A percentile compares a stretch with the other conserved stretches of the same genome.
phyloP scores from a whole-genome alignment of 768 basidiomycete species.

The Lactifluus pinguis region DNA sequence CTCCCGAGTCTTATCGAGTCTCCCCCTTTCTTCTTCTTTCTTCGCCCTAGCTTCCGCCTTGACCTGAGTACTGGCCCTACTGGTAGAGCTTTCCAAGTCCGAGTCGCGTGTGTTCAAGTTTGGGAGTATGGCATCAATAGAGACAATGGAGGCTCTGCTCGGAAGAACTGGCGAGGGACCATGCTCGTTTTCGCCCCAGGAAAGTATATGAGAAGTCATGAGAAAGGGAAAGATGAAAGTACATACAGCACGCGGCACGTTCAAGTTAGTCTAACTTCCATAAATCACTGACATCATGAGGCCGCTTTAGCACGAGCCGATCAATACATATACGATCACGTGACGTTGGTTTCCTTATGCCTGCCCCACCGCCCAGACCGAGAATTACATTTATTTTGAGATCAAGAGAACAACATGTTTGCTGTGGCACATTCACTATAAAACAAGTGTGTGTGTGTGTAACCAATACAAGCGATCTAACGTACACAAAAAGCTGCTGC shows the following conservation, averaged over 20 bases:
- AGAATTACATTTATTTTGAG: neutral
- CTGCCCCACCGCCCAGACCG: no score
- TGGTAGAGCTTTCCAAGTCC: neutral
- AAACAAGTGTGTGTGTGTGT: neutral
- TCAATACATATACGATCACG: no score
- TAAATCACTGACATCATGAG: no score
- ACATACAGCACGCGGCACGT: neutral
- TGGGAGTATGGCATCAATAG: neutral
- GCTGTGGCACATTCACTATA: neutral
- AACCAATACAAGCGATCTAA: neutral
- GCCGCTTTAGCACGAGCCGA: no score
- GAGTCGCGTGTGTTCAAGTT: neutral
- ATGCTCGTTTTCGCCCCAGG: neutral
- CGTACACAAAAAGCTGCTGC: neutral
- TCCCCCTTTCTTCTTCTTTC: neutral
- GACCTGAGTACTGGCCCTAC: neutral
- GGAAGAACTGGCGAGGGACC: neutral
- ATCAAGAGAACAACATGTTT: neutral
- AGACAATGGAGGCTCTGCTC: neutral
- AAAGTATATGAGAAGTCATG: conserved; percentile 3
- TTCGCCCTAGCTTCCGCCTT: no score
- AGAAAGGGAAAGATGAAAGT: neutral
- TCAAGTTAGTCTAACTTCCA: no score
- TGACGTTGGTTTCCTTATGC: neutral
- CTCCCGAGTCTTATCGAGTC: neutral